phyloP scores from a whole-genome alignment of 2,329 filamentous ascomycete genomes.

The Tolypocladium tundrense region DNA sequence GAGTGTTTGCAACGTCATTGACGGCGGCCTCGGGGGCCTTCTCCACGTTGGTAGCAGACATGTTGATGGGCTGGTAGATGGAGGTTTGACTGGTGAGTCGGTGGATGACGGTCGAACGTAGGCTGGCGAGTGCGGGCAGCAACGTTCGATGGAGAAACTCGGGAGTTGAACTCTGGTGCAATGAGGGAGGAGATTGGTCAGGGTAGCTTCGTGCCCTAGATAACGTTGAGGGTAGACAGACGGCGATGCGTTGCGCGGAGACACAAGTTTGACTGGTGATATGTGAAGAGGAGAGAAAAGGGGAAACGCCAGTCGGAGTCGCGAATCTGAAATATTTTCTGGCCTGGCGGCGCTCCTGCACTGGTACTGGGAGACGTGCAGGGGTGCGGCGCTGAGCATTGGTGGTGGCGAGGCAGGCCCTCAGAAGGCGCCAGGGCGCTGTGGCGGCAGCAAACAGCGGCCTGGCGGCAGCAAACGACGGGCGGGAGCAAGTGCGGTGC shows the following conservation, averaged over 20 bases:
- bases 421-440: background rate
- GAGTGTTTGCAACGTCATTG: conserved; percentile 66
- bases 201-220: conserved; percentile 92
- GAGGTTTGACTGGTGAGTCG: conserved; percentile 36
- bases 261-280: conserved; percentile 32
- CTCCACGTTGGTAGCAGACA: conserved; percentile 66
- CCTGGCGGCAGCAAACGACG: background rate
- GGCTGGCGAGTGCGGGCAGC: conserved; percentile 18
- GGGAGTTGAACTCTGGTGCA: conserved; percentile 60
- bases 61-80: conserved; percentile 46
- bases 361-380: background rate
- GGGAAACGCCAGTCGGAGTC: conserved; percentile 16
- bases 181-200: conserved; percentile 46
- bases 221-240: conserved; percentile 32
- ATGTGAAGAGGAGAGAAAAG: conserved; percentile 30
- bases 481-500: background rate
- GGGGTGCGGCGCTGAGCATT: background rate
- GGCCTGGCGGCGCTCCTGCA: conserved; percentile 3
- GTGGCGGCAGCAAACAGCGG: background rate
- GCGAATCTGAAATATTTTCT: conserved; percentile 34
- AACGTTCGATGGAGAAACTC: conserved; percentile 35
- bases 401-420: background rate
- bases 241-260: conserved; percentile 37
- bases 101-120: conserved; percentile 29
- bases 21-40: conserved; percentile 56